Evolutionary conservation across 345 rosid species (phyloP), one percentile per base, ranked within the genome.

Genomic region (Cardamine chenopodiifolia): DNA sequence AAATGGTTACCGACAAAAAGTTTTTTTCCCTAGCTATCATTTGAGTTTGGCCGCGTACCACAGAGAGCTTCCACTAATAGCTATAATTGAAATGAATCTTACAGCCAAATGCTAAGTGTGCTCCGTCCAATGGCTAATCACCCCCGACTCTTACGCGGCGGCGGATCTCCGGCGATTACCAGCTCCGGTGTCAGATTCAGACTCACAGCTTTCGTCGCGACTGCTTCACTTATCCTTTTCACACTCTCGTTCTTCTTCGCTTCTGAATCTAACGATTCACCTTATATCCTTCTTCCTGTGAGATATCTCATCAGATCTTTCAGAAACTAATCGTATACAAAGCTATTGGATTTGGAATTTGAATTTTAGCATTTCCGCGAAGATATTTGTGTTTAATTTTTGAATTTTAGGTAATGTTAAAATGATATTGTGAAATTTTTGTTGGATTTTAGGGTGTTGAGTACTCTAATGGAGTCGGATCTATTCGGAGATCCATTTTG

Each of bases 401-500:
- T 1, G 32, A 64, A 54, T 39, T 40, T 39, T 40, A 40, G 45
- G 45, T 40, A 40, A 40, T 4, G 15, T 15, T 44, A n/a, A 44
- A 15, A 15, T 44, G 18, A 42, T 40, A 3, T 59, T 12, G 1
- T 57, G 10, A 31, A 9, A 20, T 0, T 57, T 56, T 19, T n/a
- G 58, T 23, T 56, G 6, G 11, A 11, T 60, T 59, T 37, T 84
- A 89, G 96, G 89, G 82, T 74, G 64, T 79, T 22, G 70, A 48
- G 52, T 56, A 60, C 42, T 37, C 82, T 2, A 67, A 75, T 60
- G 86, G 89, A 63, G 66, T 84, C 23, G 92, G 89, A 83, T 85
- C 86, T 50, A 73, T 75, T 7, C 78, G 97, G 68, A 87, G 99
- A 77, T 87, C 92, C 69, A 84, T 90, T 2, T 78, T 92, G 75